Percentiles rank a stretch among this genome's conserved stretches.
Evolutionary conservation across 164 flowering plant genomes (phyloP).

Genomic region (Protea cynaroides): DNA sequence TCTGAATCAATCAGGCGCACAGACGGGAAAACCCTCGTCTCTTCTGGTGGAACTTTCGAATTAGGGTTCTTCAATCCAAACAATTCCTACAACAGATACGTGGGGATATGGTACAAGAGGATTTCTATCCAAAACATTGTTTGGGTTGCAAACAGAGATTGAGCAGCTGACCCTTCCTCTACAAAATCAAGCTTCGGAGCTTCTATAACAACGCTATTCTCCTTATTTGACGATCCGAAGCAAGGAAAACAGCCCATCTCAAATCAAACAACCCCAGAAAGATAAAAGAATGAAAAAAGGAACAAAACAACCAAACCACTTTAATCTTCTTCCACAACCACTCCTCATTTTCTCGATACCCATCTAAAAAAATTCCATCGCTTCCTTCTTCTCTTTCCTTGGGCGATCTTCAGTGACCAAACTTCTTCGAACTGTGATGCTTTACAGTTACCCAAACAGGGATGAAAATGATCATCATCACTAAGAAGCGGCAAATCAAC

Average conservation of each 20-base stretch:
- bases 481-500: slow-evolving; percentile 29
- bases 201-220: slow-evolving; percentile 27
- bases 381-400: neutral
- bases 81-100: too few relatives aligned
- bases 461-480: neutral
- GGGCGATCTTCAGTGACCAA: slow-evolving; percentile 1
- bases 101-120: too few relatives aligned
- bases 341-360: slow-evolving; percentile 2
- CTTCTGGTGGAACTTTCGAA: too few relatives aligned
- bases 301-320: too few relatives aligned
- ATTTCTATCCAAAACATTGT: too few relatives aligned
- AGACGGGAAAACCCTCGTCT: too few relatives aligned
- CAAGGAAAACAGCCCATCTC: slow-evolving; percentile 43
- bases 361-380: neutral
- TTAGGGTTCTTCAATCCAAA: too few relatives aligned
- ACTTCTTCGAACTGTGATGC: neutral
- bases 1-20: too few relatives aligned
- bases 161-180: slow-evolving; percentile 19
- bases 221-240: slow-evolving; percentile 38
- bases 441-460: neutral
- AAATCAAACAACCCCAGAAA: slow-evolving; percentile 15
- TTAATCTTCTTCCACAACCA: neutral
- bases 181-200: slow-evolving; percentile 18
- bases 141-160: too few relatives aligned
- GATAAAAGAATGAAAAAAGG: neutral